Base-by-base conservation (phyloP, 768 basidiomycete species). In the Sporobolomyces roseus region DNA sequence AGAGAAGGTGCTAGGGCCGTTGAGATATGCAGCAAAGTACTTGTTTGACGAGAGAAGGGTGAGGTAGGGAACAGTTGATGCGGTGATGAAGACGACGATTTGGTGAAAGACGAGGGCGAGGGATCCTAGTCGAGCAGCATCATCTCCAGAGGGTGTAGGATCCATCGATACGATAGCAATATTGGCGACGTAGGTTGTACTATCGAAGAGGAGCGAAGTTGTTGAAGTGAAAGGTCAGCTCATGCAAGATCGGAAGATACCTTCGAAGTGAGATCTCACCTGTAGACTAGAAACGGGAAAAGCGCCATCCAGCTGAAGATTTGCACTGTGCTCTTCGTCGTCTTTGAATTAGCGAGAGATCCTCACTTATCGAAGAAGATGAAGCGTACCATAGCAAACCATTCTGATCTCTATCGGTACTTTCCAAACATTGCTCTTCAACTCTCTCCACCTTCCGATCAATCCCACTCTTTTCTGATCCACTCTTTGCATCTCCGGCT, bases 111-210 rank as follows among this genome's bases (percentile, higher is more conserved):
- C 87, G 51, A 96, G 80, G 0, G 93, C 90, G 32, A 88, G 84
- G 3, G 90, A 86, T 16, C 93, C 94, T 1, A 90, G 83, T 9
- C 92, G 85, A 0, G 88, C 92, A 1, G 89, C 86, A 73, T 90
- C 87, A 8, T 83, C 82, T 29, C 78, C 4, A 77, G 77, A n/a
- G 74, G 73, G 25, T 75, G 76, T 0, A 75, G 58, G 52, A 0
- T n/a, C 1, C 23, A 48, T 9, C 19, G 46, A n/a, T 0, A 62
- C 46, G 38, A 60, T 13, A 7, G 64, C 63, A 33, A 63, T 46
- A 25, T 69, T 66, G 46, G 70, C 59, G 63, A 76, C 60, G 48
- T 64, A 76, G 46, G 74, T 74, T 1, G 74, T 74, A n/a, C 66
- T 66, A 68, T n/a, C n/a, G n/a, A n/a, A n/a, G n/a, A n/a, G n/a